Evolutionary conservation across 208 protist species (phyloP).

Genomic region (Leishmania tarentolae): DNA sequence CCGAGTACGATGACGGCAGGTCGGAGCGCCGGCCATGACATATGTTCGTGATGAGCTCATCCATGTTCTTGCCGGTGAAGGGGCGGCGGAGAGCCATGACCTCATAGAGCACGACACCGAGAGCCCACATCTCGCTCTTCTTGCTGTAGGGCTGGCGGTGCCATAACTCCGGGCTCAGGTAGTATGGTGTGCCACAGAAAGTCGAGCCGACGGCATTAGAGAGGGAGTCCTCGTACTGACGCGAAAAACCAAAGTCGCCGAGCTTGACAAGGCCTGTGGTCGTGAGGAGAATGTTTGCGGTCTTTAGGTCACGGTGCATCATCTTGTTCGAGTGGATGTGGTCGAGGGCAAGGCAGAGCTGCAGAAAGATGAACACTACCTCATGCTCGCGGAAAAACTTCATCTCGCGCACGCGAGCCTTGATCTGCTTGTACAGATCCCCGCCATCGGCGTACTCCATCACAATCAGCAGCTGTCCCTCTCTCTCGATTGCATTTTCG

Average conservation of each 20-base stretch:
- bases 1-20: constrained; percentile 50
- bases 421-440: constrained; percentile 85
- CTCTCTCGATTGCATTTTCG: constrained; percentile 52
- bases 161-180: constrained; percentile 93
- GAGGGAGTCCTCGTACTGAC: constrained; percentile 86
- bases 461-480: constrained; percentile 80
- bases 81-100: constrained; percentile 82
- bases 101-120: constrained; percentile 88
- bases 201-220: constrained; percentile 86
- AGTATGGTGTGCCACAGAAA: constrained; percentile 92
- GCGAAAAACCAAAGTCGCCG: constrained; percentile 87
- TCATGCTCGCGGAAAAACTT: constrained; percentile 88
- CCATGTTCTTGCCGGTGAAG: constrained; percentile 86
- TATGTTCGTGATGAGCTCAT: constrained; percentile 87
- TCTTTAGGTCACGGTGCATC: constrained; percentile 91
- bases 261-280: constrained; percentile 85
- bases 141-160: constrained; percentile 92
- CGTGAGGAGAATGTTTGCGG: constrained; percentile 87
- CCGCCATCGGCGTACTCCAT: constrained; percentile 90
- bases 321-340: constrained; percentile 91
- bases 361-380: constrained; percentile 84
- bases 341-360: constrained; percentile 82
- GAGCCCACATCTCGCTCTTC: constrained; percentile 94
- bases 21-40: constrained; percentile 54
- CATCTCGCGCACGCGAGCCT: constrained; percentile 55